Conservation (phyloP, 371 early-diverging fungal species). For the Mortierella sp. region DNA sequence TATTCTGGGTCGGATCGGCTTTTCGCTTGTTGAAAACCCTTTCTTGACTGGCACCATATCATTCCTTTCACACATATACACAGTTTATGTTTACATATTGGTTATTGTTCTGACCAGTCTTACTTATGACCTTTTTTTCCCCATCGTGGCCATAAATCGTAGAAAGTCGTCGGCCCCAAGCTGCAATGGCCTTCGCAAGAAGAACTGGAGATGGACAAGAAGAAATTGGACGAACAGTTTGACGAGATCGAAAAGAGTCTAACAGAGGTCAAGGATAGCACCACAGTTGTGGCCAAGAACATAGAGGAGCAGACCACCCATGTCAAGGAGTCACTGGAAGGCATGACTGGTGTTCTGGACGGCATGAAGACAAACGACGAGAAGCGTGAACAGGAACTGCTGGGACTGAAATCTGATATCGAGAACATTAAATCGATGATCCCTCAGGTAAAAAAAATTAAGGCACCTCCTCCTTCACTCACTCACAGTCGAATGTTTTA, state of each 20-base stretch:
- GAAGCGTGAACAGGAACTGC: slow-evolving; percentile 77
- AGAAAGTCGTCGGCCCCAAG: slow-evolving; percentile 79
- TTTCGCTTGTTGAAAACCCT: slow-evolving; percentile 10
- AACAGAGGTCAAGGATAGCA: slow-evolving; percentile 71
- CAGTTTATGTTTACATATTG: no score
- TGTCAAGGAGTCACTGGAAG: slow-evolving; percentile 75
- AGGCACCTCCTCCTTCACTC: no score
- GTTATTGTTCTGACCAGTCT: no score
- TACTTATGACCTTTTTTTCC: no score
- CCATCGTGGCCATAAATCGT: no score
- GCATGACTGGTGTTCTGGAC: slow-evolving; percentile 74
- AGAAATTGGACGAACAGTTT: slow-evolving; percentile 80
- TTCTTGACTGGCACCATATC: neutral
- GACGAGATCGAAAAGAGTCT: slow-evolving; percentile 79
- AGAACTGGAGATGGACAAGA: slow-evolving; percentile 77
- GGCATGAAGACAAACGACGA: slow-evolving; percentile 78
- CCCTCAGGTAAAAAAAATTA: slow-evolving; percentile 70
- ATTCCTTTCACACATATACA: no score
- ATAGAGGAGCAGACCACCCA: slow-evolving; percentile 79
- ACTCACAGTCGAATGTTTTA: no score
- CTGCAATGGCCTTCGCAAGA: slow-evolving; percentile 74
- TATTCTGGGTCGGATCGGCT: slow-evolving; percentile 27
- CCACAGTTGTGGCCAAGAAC: slow-evolving; percentile 64
- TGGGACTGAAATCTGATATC: slow-evolving; percentile 78
- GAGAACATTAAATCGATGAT: slow-evolving; percentile 80